Percentiles rank a stretch among this genome's conserved stretches.
phyloP scores from a whole-genome alignment of 140 eudicot genomes.

The Oenanthe javanica region DNA sequence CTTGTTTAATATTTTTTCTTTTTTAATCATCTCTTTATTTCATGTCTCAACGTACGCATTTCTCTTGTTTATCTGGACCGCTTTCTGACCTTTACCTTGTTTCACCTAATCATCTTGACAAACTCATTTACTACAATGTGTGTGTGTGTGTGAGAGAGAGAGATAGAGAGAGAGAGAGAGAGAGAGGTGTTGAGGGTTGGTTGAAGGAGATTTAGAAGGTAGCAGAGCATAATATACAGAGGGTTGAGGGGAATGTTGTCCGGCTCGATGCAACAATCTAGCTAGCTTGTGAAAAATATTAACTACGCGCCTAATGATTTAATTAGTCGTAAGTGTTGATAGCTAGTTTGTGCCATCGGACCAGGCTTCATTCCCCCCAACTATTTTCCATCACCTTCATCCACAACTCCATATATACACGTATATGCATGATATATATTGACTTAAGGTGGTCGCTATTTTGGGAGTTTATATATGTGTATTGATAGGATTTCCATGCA shows the following conservation, averaged over 20 bases:
- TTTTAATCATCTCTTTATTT: neutral
- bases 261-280: conserved; percentile 1
- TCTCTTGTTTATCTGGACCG: neutral
- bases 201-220: neutral
- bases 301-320: neutral
- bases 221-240: neutral
- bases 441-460: neutral
- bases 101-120: neutral
- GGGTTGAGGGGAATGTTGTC: conserved; percentile 5
- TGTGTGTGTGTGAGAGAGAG: no score
- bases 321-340: neutral
- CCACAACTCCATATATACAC: neutral
- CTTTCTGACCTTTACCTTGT: neutral
- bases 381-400: conserved; percentile 3
- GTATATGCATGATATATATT: no score
- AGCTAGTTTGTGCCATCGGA: conserved; percentile 38
- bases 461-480: neutral
- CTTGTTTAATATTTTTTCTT: neutral
- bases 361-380: conserved; percentile 99
- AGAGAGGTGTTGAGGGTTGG: neutral
- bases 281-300: neutral
- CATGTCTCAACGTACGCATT: neutral
- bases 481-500: neutral
- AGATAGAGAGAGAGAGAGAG: neutral
- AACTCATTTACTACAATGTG: neutral